Percentiles rank a stretch among this genome's conserved stretches.
Conservation (phyloP, 176 grass and related monocot species). For the Lolium perenne region DNA sequence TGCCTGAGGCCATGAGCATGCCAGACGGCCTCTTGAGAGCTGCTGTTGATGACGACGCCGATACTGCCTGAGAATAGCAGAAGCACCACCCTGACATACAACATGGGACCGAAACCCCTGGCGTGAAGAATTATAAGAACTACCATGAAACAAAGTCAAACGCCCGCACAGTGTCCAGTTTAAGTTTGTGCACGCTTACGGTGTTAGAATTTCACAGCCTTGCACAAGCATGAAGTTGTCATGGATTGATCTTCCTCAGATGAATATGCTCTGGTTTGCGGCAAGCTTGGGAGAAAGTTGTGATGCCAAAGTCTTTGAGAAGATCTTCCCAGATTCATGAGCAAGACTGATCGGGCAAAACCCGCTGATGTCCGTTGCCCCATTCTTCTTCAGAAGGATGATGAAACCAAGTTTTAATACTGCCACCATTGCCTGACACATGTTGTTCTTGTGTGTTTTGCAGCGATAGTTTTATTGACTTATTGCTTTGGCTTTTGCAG, state of each 20-base stretch:
- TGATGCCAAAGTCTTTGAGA: background rate
- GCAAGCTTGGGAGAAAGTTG: background rate
- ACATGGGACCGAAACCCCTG: no score
- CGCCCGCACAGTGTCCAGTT: background rate
- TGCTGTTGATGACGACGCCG: no score
- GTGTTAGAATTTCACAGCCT: background rate
- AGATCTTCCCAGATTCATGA: background rate
- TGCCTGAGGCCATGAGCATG: no score
- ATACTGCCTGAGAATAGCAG: no score
- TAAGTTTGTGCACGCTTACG: background rate
- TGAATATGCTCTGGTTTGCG: background rate
- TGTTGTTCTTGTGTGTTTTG: background rate
- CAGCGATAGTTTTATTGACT: slow-evolving; percentile 14
- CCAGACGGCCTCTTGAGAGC: no score
- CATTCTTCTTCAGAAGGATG: slow-evolving; percentile 11
- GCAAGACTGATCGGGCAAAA: background rate
- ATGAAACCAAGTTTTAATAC: slow-evolving; percentile 4
- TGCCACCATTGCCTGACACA: background rate
- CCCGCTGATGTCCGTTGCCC: background rate
- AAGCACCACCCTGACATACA: no score
- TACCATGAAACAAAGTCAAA: background rate
- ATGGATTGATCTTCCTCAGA: background rate
- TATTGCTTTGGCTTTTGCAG: slow-evolving; percentile 40
- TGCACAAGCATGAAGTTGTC: background rate
- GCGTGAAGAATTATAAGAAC: background rate